A percentile compares a stretch with the other conserved stretches of the same genome.
phyloP scores from a whole-genome alignment of 176 grass and related monocot genomes.

The Oryza nivara region DNA sequence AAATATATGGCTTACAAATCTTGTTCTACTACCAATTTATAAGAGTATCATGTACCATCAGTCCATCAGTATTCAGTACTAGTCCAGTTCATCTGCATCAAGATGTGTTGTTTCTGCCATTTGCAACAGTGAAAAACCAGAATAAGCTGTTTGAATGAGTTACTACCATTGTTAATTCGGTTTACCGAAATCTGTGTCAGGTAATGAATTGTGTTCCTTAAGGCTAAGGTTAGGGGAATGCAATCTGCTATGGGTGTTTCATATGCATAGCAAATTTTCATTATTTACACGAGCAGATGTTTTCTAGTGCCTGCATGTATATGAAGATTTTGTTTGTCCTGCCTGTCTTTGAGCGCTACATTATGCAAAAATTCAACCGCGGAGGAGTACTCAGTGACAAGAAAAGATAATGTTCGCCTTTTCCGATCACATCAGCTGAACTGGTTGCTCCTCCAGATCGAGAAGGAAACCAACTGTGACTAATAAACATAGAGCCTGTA shows the following conservation, averaged over 20 bases:
- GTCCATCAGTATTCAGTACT: not conserved
- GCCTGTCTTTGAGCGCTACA: not conserved
- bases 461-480: slow-evolving; percentile 35
- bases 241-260: slow-evolving; percentile 16
- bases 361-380: not conserved
- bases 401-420: not conserved
- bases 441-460: slow-evolving; percentile 30
- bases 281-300: slow-evolving; percentile 1
- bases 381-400: not conserved
- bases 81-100: slow-evolving; percentile 7
- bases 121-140: not conserved
- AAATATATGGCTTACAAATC: not conserved
- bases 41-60: not conserved
- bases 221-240: not conserved
- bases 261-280: not conserved
- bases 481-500: not conserved
- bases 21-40: not conserved
- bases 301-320: not conserved
- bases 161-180: not conserved
- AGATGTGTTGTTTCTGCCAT: not conserved
- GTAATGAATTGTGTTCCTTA: not conserved
- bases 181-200: not conserved
- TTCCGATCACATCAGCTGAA: not conserved
- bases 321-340: slow-evolving; percentile 15
- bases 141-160: not conserved